Base-by-base conservation (phyloP, 768 basidiomycete species). In the Dioszegia hungarica region DNA sequence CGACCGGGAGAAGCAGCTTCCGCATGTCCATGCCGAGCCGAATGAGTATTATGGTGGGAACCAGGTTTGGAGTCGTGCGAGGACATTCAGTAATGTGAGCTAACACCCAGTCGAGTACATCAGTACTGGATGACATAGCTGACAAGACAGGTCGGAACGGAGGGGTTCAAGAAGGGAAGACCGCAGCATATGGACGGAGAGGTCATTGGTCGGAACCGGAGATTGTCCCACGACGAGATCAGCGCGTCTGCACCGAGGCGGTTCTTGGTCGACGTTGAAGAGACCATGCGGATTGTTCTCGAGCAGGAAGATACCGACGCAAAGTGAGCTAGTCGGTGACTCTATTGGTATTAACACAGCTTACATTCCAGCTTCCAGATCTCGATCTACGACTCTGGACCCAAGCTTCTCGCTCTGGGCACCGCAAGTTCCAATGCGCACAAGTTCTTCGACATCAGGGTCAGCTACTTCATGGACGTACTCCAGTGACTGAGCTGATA, bases 281-380 rank as follows among this genome's bases (percentile, higher is more conserved):
- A 97, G 77, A 99, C 94, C 29, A 91, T 99, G 69, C 86, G 93
- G 33, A 85, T 95, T 55, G 86, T 98, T 10, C 85, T 99, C 27
- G 91, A 95, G 77, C 94, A 97, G 75, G 94, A 99, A 74, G 94
- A 99, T 73, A 97, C 94, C 14, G 91, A 98, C 61, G 88, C 88
- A 29, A 90, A 97, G 79, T 79, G 45, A 50, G 78, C 60, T 3
- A 8, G 17, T 25, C 2, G 9, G 4, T 10, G 5, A 33, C 8
- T n/a, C 31, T 33, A 6, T 6, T 6, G 31, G 31, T 33, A 33
- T 33, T 33, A n/a, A n/a, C n/a, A n/a, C n/a, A n/a, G 40, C 66
- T 72, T 33, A 66, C 37, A 31, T 12, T 5, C 22, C 33, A 62
- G 64, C 56, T 65, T 67, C 52, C 73, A 80, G 77, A 97, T 98